Evolutionary conservation across 176 grass and related monocot species (phyloP).

Genomic region (Carex kokanica): DNA sequence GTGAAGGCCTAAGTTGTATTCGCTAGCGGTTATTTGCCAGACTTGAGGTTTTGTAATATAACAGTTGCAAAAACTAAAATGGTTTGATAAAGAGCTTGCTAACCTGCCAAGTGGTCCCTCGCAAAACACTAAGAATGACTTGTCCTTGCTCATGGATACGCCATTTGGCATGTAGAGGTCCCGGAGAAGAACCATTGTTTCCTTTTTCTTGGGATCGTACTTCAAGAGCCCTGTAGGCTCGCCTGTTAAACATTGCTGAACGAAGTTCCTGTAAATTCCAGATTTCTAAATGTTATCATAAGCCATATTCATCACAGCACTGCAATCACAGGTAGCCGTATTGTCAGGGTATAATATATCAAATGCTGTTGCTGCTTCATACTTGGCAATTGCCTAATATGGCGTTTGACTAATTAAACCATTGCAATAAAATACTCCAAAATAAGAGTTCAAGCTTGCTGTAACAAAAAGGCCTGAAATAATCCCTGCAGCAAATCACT

Average conservation of each 20-base stretch:
- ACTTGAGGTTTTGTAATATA: neutral
- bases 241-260: conserved; percentile 62
- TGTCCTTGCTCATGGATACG: conserved; percentile 81
- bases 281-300: conserved; percentile 1
- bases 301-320: neutral
- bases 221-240: conserved; percentile 85
- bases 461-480: no score
- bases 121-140: conserved; percentile 74
- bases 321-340: neutral
- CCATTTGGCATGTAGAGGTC: conserved; percentile 80
- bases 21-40: neutral
- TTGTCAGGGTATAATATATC: no score
- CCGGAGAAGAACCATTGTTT: conserved; percentile 63
- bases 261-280: conserved; percentile 72
- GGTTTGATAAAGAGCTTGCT: neutral
- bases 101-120: conserved; percentile 74
- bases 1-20: neutral
- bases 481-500: no score
- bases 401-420: no score
- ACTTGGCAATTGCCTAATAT: no score
- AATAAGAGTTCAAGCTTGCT: no score
- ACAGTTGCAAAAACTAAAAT: conserved; percentile 9
- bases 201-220: conserved; percentile 53
- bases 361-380: no score
- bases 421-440: no score